A percentile compares a stretch with the other conserved stretches of the same genome.
phyloP scores from a whole-genome alignment of 129 eudicot species.

The Tagetes patula region DNA sequence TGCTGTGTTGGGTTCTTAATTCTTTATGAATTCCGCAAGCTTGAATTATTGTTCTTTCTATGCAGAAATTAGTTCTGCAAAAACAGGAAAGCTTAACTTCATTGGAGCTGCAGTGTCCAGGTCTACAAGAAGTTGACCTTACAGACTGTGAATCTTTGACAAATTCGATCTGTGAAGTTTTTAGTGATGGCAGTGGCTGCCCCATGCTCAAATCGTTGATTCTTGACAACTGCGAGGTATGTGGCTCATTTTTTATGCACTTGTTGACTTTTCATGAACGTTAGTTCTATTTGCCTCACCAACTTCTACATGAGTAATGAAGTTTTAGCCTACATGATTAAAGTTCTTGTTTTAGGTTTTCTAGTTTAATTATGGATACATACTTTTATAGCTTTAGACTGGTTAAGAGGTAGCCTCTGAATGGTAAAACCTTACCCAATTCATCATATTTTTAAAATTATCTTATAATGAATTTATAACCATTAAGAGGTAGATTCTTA shows the following conservation, averaged over 20 bases:
- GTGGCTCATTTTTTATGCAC: constrained; percentile 22
- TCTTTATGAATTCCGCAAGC: constrained; percentile 9
- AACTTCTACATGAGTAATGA: too few species aligned
- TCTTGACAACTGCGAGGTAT: constrained; percentile 93
- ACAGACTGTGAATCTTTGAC: constrained; percentile 88
- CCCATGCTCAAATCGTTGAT: constrained; percentile 73
- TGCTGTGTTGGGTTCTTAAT: neutral
- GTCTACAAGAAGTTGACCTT: constrained; percentile 81
- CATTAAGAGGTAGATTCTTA: too few species aligned
- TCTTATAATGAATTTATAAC: too few species aligned
- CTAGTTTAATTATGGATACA: too few species aligned
- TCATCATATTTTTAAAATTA: too few species aligned
- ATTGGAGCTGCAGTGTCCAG: constrained; percentile 70
- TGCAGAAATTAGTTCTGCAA: constrained; percentile 85
- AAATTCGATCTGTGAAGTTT: constrained; percentile 79
- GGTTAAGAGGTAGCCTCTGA: too few species aligned
- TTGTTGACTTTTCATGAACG: neutral
- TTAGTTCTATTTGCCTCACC: neutral
- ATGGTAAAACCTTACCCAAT: too few species aligned
- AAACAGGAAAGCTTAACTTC: constrained; percentile 94
- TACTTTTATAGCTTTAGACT: too few species aligned
- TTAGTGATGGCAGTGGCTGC: constrained; percentile 91
- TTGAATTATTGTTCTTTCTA: constrained; percentile 19
- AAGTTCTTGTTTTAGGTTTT: too few species aligned
- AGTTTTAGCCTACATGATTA: too few species aligned